Evolutionary conservation across 208 protist species (phyloP).

Genomic region (Leptomonas seymouri): DNA sequence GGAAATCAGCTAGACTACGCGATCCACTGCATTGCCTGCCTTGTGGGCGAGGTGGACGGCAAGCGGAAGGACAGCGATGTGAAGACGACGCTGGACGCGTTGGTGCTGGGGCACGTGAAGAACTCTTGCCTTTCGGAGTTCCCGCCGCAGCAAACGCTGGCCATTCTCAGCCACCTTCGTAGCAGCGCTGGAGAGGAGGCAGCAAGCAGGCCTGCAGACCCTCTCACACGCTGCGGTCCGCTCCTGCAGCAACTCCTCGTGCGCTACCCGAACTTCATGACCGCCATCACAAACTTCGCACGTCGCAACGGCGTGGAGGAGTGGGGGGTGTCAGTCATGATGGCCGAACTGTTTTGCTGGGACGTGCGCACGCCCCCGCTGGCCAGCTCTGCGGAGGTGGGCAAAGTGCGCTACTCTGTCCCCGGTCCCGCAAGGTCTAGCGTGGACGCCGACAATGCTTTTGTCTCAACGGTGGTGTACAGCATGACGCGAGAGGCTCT

Average conservation of each 20-base stretch:
- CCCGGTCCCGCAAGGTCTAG: background rate
- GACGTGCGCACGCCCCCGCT: conserved; percentile 16
- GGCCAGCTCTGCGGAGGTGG: background rate
- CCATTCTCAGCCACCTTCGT: background rate
- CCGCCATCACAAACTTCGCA: conserved; percentile 16
- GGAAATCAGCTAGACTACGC: conserved; percentile 21
- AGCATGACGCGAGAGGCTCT: conserved; percentile 13
- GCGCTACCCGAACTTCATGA: conserved; percentile 30
- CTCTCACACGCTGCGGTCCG: conserved; percentile 1
- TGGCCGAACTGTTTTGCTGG: conserved; percentile 27
- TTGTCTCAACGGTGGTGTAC: conserved; percentile 14
- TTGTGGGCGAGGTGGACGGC: conserved; percentile 23
- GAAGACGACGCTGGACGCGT: conserved; percentile 20
- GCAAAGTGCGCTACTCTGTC: conserved; percentile 15
- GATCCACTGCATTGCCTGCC: conserved; percentile 30
- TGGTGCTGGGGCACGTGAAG: conserved; percentile 28
- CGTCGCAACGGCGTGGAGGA: conserved; percentile 21
- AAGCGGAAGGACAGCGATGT: conserved; percentile 25
- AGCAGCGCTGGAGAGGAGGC: background rate
- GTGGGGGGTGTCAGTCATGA: conserved; percentile 26
- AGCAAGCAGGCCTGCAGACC: background rate
- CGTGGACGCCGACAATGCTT: background rate
- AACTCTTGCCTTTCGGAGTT: conserved; percentile 24
- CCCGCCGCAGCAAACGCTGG: conserved; percentile 20
- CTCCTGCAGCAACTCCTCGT: conserved; percentile 21